Evolutionary conservation across 495 filamentous ascomycete genomes (phyloP), one percentile per base, ranked within the genome.

Genomic region (Poronia punctata): DNA sequence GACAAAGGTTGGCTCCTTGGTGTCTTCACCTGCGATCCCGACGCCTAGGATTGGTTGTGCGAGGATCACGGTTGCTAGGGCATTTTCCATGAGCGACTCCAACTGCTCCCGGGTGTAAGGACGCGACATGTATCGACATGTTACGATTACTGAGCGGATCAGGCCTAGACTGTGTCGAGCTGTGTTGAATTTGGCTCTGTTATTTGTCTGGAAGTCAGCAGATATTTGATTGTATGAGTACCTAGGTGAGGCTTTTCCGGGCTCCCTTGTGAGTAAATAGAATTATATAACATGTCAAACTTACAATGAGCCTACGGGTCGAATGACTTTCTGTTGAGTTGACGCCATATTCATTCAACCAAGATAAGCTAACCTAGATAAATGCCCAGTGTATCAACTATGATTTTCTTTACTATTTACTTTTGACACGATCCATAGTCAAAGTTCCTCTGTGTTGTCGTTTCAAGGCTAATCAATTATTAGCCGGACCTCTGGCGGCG

Each of bases 141-240:
- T 56, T 35, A 56, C 52, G 34, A 53, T 43, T 3, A 64, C 52
- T 25, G 56, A 51, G 21, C 45, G 50, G 33, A 58, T 57, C 21
- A 62, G 50, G n/a, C 60, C 60, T 20, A 62, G 33, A 3, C 38
- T 38, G 28, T 60, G 56, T 14, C 59, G 45, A 12, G 60, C 27
- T 5, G 42, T 45, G 21, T 38, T 45, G 22, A 11, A 45, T 12
- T 45, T 38, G 1, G 42, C 35, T 24, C 42, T 45, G 19, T 11
- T 3, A 7, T 23, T n/a, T 30, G 7, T 12, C 12, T 11, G n/a
- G 10, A 14, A 5, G 19, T 43, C 29, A 43, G 40, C 14, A 5
- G 8, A 18, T n/a, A 11, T 40, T 3, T 19, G 17, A 21, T 15
- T 27, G 10, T 16, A n/a, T 2, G 3, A 21, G 10, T 28, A 16